Evolutionary conservation across 1,284 basidiomycete genomes (phyloP), one percentile per base, ranked within the genome.

Genomic region (Cystobasidium slooffiae): DNA sequence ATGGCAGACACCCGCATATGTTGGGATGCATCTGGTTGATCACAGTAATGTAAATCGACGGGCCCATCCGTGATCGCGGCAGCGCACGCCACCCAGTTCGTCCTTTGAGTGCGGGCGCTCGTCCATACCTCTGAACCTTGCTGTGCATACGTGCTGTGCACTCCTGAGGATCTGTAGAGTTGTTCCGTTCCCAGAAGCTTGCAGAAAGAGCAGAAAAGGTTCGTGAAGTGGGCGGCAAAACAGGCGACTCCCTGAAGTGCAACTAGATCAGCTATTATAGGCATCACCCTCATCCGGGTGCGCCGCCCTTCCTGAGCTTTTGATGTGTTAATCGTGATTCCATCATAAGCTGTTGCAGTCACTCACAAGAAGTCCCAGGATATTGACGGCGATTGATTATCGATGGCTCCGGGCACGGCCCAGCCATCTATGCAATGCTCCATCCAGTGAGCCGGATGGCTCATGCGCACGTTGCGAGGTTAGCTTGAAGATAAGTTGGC

Each of bases 191-290:
- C 20, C 52, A 53, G 52, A 59, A 59, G 56, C 24, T 37, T 59
- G 56, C 56, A 59, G 56, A 59, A 59, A 43, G 56, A 59, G 56
- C 56, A 59, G 56, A 59, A 59, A 39, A 59, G 39, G 39, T 37
- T 59, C 31, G 56, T 43, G 39, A 16, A 59, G 39, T 59, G 56
- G 39, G 56, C 24, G 56, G 56, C 56, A 43, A 59, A 59, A 43
- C 56, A 37, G 39, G 56, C 39, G 56, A 59, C 56, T 59, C 39
- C 39, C 24, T 43, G 56, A 59, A 37, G 24, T 59, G 56, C 56
- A 39, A 59, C 56, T 59, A 59, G 39, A 43, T 59, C 56, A 43
- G 56, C 56, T 59, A 59, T 59, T 37, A 59, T 59, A 37, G 56
- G 56, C 39, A 59, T 59, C 31, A 59, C 56, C 39, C 56, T 59